These are phyloP conservation scores for Ogataea minuta DNA, from an alignment of 805 yeast species.

Conservation along the genomic window DNA sequence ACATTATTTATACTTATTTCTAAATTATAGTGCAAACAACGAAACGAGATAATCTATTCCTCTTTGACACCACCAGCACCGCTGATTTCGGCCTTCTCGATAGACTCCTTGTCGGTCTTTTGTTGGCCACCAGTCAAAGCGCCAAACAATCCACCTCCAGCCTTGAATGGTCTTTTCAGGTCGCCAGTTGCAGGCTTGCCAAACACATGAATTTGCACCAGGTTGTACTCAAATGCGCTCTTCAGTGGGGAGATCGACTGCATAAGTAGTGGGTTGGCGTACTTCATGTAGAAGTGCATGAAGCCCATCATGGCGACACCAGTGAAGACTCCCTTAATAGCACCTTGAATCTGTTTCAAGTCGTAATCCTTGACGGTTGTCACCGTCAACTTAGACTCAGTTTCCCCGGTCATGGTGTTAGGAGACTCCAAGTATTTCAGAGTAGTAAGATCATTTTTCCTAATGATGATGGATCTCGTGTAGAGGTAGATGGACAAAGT, in stretches of 20 bases:
- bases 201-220: constrained; percentile 86
- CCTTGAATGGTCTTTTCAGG: constrained; percentile 94
- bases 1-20: constrained; percentile 50
- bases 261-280: constrained; percentile 95
- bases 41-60: constrained; percentile 46
- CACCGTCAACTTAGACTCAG: constrained; percentile 72
- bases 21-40: constrained; percentile 34
- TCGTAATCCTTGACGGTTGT: constrained; percentile 96
- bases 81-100: constrained; percentile 78
- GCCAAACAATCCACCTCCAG: constrained; percentile 71
- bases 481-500: constrained; percentile 66
- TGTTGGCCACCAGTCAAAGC: constrained; percentile 39
- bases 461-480: constrained; percentile 57
- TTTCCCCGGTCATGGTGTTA: constrained; percentile 71
- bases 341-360: constrained; percentile 74
- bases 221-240: constrained; percentile 83
- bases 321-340: constrained; percentile 81
- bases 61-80: constrained; percentile 89
- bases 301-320: constrained; percentile 95
- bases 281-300: constrained; percentile 97
- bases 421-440: constrained; percentile 88
- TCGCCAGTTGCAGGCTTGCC: constrained; percentile 83
- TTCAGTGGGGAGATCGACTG: constrained; percentile 90
- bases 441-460: constrained; percentile 87
- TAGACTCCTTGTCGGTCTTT: constrained; percentile 84